phyloP scores from a whole-genome alignment of 106 monocot species.

The Dendrobium nobile region DNA sequence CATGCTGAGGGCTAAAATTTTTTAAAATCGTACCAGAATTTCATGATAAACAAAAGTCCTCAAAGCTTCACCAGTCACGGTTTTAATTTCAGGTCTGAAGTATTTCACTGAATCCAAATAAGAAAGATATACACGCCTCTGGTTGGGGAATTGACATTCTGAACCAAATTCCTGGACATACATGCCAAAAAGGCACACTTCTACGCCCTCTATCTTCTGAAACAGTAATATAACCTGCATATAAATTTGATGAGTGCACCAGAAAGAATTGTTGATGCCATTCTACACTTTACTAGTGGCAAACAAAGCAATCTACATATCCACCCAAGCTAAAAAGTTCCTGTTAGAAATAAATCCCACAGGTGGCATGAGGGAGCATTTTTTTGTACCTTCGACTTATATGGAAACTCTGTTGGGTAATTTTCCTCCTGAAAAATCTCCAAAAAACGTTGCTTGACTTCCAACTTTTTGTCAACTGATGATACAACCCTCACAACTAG shows the following conservation, averaged over 20 bases:
- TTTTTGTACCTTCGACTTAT: slow-evolving; percentile 75
- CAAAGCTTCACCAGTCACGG: slow-evolving; percentile 77
- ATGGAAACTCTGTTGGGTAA: slow-evolving; percentile 83
- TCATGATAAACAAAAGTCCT: slow-evolving; percentile 93
- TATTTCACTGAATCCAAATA: slow-evolving; percentile 94
- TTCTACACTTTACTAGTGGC: background rate
- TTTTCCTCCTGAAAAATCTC: slow-evolving; percentile 92
- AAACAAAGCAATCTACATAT: background rate
- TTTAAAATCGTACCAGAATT: slow-evolving; percentile 55
- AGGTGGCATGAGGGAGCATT: background rate
- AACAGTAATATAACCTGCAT: slow-evolving; percentile 78
- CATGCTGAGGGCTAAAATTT: background rate
- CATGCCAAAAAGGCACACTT: slow-evolving; percentile 96
- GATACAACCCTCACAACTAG: slow-evolving; percentile 94
- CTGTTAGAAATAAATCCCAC: background rate
- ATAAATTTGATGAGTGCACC: background rate
- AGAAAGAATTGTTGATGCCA: background rate
- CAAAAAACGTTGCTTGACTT: slow-evolving; percentile 79
- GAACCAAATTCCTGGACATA: slow-evolving; percentile 95
- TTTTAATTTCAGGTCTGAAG: slow-evolving; percentile 78
- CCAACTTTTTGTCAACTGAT: slow-evolving; percentile 90
- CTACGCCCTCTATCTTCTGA: slow-evolving; percentile 94
- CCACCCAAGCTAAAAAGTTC: background rate
- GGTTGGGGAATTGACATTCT: slow-evolving; percentile 73
- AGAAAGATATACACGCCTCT: slow-evolving; percentile 84